Evolutionary conservation across 2,329 filamentous ascomycete genomes (phyloP).

Genomic region (Basipetospora chlamydospora): DNA sequence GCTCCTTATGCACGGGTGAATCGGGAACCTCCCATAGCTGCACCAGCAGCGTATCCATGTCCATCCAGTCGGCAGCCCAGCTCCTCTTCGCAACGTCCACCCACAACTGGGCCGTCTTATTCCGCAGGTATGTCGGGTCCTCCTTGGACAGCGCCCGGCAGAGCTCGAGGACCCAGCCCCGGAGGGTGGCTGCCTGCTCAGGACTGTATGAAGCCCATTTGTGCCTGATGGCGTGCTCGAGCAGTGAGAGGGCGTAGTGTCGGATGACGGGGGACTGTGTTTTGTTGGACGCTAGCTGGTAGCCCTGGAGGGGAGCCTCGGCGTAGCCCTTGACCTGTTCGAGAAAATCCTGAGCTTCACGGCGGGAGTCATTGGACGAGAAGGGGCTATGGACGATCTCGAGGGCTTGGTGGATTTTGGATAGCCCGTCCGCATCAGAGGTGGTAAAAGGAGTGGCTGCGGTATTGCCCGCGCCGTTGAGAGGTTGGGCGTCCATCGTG

Average conservation of each 20-base stretch:
- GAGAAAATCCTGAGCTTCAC: slow-evolving; percentile 72
- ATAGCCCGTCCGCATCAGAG: slow-evolving; percentile 32
- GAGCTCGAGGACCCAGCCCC: slow-evolving; percentile 65
- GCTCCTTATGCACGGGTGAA: slow-evolving; percentile 56
- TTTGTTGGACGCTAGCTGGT: slow-evolving; percentile 61
- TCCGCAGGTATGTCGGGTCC: slow-evolving; percentile 73
- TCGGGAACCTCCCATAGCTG: slow-evolving; percentile 64
- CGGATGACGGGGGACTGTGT: slow-evolving; percentile 68
- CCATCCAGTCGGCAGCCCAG: slow-evolving; percentile 86
- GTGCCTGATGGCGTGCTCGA: slow-evolving; percentile 82
- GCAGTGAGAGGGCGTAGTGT: slow-evolving; percentile 83
- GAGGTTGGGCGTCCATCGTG: slow-evolving; percentile 8
- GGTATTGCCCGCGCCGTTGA: slow-evolving; percentile 18
- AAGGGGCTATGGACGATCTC: slow-evolving; percentile 73
- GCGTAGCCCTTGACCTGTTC: slow-evolving; percentile 69
- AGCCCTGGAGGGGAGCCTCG: slow-evolving; percentile 75
- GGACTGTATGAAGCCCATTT: slow-evolving; percentile 61
- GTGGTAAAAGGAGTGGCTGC: slow-evolving; percentile 24
- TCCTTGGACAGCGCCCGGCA: slow-evolving; percentile 54
- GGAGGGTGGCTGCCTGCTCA: slow-evolving; percentile 53
- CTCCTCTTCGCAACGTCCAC: slow-evolving; percentile 84
- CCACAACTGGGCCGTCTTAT: slow-evolving; percentile 92
- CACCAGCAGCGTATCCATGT: slow-evolving; percentile 79
- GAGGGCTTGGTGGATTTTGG: slow-evolving; percentile 69
- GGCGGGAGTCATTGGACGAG: slow-evolving; percentile 66